These are phyloP conservation scores for Pestalotiopsis sp. DNA, from an alignment of 2,329 filamentous ascomycete genomes.

Conservation along the genomic window DNA sequence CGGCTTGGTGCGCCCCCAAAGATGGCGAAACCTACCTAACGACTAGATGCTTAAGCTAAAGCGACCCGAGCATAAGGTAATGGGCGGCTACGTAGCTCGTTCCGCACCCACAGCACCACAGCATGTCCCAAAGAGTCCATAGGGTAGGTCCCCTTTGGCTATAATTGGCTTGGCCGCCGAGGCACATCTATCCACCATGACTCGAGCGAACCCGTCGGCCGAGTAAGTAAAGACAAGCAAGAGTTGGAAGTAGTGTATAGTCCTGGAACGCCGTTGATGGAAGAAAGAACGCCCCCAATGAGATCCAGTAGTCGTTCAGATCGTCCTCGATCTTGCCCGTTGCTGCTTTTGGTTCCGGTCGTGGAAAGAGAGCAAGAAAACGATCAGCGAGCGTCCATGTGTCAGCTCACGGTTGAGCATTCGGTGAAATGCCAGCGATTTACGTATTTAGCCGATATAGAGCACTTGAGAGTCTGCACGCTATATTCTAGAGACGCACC, in stretches of 20 bases:
- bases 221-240: slow-evolving; percentile 1
- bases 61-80: slow-evolving; percentile 10
- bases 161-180: background rate
- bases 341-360: too few species aligned
- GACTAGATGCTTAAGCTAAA: slow-evolving; percentile 1
- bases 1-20: background rate
- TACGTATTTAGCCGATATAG: background rate
- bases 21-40: slow-evolving; percentile 5
- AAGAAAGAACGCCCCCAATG: background rate
- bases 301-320: background rate
- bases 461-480: background rate
- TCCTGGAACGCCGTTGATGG: too few species aligned
- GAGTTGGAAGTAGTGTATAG: background rate
- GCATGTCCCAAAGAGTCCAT: background rate
- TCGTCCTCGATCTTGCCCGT: too few species aligned
- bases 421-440: background rate
- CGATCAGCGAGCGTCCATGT: background rate
- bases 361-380: too few species aligned
- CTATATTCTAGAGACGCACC: background rate
- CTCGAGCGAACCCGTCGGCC: slow-evolving; percentile 2
- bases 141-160: background rate
- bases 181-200: slow-evolving; percentile 1
- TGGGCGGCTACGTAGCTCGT: slow-evolving; percentile 1
- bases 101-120: background rate
- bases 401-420: background rate